Evolutionary conservation across 2,329 filamentous ascomycete genomes (phyloP), one percentile per base, ranked within the genome.

Genomic region (Pezicula carpinea): DNA sequence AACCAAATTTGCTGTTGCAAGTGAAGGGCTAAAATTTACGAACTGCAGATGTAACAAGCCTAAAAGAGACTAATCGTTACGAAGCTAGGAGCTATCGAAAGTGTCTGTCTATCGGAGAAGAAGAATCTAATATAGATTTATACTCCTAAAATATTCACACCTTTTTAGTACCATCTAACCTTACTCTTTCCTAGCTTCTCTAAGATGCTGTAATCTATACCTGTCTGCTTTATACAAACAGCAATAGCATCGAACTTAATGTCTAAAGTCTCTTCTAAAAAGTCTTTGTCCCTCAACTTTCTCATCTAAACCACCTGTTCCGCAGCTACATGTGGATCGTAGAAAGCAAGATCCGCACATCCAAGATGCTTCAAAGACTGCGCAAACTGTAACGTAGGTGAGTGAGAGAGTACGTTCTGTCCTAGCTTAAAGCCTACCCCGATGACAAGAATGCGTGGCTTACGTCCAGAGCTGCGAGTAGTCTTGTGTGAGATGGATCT

Each of bases 371-470:
- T 18, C 43, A 45, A 11, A 5, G 43, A 14, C 14, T 15, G 13
- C 26, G 43, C 43, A 21, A 39, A 45, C 19, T 8, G 8, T 4
- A 45, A 21, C 21, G 8, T 36, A 14, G 44, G 44, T n/a, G 36
- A 42, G 36, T 21, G 19, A 29, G 36, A 41, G 15, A 47, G 13
- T 14, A 42, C 35, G 13, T 21, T 17, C 38, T 47, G 23, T 5
- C 44, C 44, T n/a, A 36, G 36, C 44, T 47, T 47, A 26, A 47
- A 47, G 18, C 8, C 44, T 6, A 43, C 21, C 11, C 44, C 44
- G 23, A 47, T 31, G 21, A 47, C 44, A 41, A 42, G 38, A n/a
- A 47, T 36, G 4, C 38, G 44, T n/a, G 17, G 32, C 13, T 17
- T 35, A 4, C 15, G 8, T 15, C 11, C 17, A n/a, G 6, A 15